Percentiles rank a stretch among this genome's conserved stretches.
phyloP scores from a whole-genome alignment of 2,329 filamentous ascomycete genomes.

The Ophiocordyceps robertsii region DNA sequence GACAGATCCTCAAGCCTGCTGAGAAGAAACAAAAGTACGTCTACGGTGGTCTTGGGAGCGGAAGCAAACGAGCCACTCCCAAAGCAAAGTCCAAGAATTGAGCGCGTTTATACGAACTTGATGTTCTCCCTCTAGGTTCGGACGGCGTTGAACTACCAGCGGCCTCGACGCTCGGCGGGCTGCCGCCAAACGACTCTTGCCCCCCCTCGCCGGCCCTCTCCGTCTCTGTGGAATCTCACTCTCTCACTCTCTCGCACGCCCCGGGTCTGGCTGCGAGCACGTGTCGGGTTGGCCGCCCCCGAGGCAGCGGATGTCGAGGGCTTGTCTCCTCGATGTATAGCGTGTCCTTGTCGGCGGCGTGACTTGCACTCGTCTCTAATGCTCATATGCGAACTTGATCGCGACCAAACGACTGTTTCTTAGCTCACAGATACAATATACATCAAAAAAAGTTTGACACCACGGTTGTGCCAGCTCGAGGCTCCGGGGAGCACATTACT shows the following conservation, averaged over 20 bases:
- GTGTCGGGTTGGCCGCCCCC: slow-evolving; percentile 12
- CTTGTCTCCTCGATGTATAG: background rate
- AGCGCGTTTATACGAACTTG: slow-evolving; percentile 41
- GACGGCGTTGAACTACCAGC: slow-evolving; percentile 61
- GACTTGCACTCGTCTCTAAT: slow-evolving; percentile 19
- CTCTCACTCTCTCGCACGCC: slow-evolving; percentile 6
- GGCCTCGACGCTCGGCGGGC: slow-evolving; percentile 4
- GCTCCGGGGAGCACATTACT: background rate
- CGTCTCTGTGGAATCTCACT: slow-evolving; percentile 5
- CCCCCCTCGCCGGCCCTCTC: slow-evolving; percentile 5
- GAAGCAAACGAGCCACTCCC: slow-evolving; percentile 12
- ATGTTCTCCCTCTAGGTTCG: slow-evolving; percentile 77
- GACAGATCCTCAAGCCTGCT: slow-evolving; percentile 91
- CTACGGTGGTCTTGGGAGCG: slow-evolving; percentile 55
- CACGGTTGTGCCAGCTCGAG: background rate
- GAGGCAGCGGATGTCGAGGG: slow-evolving; percentile 12
- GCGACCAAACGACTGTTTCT: slow-evolving; percentile 27
- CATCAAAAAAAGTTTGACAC: slow-evolving; percentile 8
- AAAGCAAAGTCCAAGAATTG: slow-evolving; percentile 10
- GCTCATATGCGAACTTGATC: slow-evolving; percentile 24
- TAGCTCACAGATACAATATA: slow-evolving; percentile 27
- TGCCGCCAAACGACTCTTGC: slow-evolving; percentile 4
- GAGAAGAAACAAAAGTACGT: slow-evolving; percentile 99
- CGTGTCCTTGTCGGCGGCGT: slow-evolving; percentile 4
- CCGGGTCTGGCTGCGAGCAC: slow-evolving; percentile 12